Conservation (phyloP, 1,284 basidiomycete genomes). For the Sanghuangporus sanghuang region DNA sequence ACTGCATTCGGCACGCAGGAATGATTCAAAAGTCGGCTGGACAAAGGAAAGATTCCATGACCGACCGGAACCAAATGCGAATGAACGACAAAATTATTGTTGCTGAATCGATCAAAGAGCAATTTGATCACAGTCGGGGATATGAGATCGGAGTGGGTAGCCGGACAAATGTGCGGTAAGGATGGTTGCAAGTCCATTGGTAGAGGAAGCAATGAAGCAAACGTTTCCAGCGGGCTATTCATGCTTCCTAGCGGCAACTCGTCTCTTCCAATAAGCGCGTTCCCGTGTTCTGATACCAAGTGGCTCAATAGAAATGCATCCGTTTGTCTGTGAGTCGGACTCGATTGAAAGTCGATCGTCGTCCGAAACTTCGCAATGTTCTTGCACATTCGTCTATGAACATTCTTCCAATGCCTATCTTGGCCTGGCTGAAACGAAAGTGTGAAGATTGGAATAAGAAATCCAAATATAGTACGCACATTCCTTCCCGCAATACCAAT, state of each 20-base stretch:
- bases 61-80: slow-evolving; percentile 61
- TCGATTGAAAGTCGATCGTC: slow-evolving; percentile 40
- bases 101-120: slow-evolving; percentile 57
- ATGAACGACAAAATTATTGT: slow-evolving; percentile 74
- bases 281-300: slow-evolving; percentile 37
- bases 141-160: slow-evolving; percentile 24
- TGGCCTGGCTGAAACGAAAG: slow-evolving; percentile 45
- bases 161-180: slow-evolving; percentile 11
- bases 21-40: slow-evolving; percentile 73
- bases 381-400: slow-evolving; percentile 65
- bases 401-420: slow-evolving; percentile 51
- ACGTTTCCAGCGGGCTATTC: slow-evolving; percentile 29
- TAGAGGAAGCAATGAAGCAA: slow-evolving; percentile 48
- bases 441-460: not conserved
- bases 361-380: slow-evolving; percentile 38
- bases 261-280: not conserved
- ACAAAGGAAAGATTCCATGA: slow-evolving; percentile 66
- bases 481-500: slow-evolving; percentile 62
- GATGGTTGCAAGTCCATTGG: slow-evolving; percentile 21
- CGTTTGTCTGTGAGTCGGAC: slow-evolving; percentile 47
- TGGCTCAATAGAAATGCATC: slow-evolving; percentile 63
- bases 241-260: slow-evolving; percentile 19
- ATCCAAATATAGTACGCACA: slow-evolving; percentile 38
- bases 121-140: slow-evolving; percentile 24
- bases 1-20: slow-evolving; percentile 70